Base-by-base conservation (phyloP, 306 rosid species). In the Lablab purpureus region DNA sequence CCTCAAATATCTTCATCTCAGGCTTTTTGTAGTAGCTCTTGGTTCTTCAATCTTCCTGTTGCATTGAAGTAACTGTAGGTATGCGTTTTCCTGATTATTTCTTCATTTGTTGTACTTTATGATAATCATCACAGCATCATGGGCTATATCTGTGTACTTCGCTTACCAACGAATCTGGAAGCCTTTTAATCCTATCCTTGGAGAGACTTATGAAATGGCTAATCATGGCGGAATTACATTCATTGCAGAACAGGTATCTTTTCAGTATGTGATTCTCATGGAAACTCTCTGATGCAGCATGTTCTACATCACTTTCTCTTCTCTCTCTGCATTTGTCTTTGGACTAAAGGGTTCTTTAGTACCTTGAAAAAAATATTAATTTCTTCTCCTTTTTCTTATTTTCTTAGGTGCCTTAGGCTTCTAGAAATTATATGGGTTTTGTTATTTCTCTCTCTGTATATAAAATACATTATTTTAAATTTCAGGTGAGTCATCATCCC, bases 91-190 rank as follows among this genome's bases (percentile, higher is more conserved):
- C 58, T 81, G 70, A 71, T 50, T 56, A 59, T 56, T 66, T 40
- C 66, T 36, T 73, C 28, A 47, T 23, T n/a, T 63, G 34, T 72
- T 76, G n/a, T 58, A 59, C 28, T 54, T 45, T 67, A 54, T 43
- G 49, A 43, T 63, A 10, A 73, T 68, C 70, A 18, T 72, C 78
- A 73, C 93, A 94, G 97, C 97, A 10, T 92, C 97, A 45, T 94
- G 97, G 97, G 97, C 97, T 66, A 90, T 94, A 89, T 94, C 97
- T 12, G 94, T 92, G 70, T 94, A 94, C 80, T 92, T 81, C 77
- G 98, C 98, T 0, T 94, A 87, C 84, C 98, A 94, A 82, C 83
- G 98, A 82, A 94, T 97, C 45, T 94, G 97, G 98, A 94, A 94
- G 87, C 98, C 97, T 72, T 94, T 92, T 81, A 94, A 94, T 87